Conservation (phyloP, 768 basidiomycete species). For the Tylopilus intermedius region DNA sequence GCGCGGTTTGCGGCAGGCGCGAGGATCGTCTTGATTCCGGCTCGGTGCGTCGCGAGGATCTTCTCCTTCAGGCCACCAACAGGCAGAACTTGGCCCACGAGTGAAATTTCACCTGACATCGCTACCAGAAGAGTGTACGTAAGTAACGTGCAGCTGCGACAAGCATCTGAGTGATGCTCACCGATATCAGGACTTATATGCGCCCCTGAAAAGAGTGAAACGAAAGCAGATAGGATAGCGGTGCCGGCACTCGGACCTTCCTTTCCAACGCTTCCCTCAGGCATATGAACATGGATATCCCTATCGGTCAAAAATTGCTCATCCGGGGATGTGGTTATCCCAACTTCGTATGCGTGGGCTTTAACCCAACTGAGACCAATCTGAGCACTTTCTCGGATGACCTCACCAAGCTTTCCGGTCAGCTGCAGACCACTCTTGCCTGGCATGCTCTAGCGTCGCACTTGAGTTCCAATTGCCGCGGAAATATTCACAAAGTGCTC, state of each 20-base stretch:
- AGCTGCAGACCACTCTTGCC: conserved; percentile 89
- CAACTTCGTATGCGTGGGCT: conserved; percentile 81
- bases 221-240: conserved; percentile 86
- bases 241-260: conserved; percentile 97
- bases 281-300: conserved; percentile 97
- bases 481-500: conserved; percentile 24
- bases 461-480: background rate
- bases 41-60: conserved; percentile 93
- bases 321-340: conserved; percentile 66
- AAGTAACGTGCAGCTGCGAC: background rate
- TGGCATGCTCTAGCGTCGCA: conserved; percentile 72
- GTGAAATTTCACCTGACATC: conserved; percentile 97
- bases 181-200: conserved; percentile 84
- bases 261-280: conserved; percentile 88
- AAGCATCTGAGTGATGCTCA: conserved; percentile 33
- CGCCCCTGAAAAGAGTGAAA: conserved; percentile 85
- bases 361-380: conserved; percentile 94
- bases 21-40: conserved; percentile 89
- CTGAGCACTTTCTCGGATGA: conserved; percentile 93
- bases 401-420: conserved; percentile 97
- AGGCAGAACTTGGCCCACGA: conserved; percentile 92
- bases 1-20: conserved; percentile 85
- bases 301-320: conserved; percentile 80
- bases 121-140: conserved; percentile 42
- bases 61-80: conserved; percentile 97